Conservation (phyloP, 495 filamentous ascomycete species). For the Chaetomium fimeti region DNA sequence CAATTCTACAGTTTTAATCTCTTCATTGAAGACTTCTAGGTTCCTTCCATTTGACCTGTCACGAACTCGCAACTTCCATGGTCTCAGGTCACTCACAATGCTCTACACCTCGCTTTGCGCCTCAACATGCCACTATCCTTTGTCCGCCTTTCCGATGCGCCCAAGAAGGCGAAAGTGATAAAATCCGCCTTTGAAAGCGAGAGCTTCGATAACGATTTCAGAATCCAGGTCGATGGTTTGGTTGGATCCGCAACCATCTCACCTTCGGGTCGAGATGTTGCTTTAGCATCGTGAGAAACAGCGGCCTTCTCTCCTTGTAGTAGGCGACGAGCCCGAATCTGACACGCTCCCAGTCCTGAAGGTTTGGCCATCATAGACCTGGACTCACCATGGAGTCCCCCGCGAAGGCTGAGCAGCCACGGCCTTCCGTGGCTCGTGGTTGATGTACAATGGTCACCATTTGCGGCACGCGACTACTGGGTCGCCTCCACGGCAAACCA, state of each 20-base stretch:
- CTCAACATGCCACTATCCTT: slow-evolving; percentile 45
- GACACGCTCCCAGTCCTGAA: slow-evolving; percentile 53
- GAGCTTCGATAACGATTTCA: slow-evolving; percentile 81
- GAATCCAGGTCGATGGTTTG: slow-evolving; percentile 72
- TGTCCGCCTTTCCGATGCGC: slow-evolving; percentile 39
- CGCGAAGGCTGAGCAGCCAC: slow-evolving; percentile 76
- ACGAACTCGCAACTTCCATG: not conserved
- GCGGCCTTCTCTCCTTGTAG: not conserved
- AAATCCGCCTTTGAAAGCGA: slow-evolving; percentile 78
- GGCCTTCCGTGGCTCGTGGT: slow-evolving; percentile 92
- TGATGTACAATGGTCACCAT: slow-evolving; percentile 98
- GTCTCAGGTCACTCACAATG: slow-evolving; percentile 15
- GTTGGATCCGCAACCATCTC: slow-evolving; percentile 73
- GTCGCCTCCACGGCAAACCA: slow-evolving; percentile 92
- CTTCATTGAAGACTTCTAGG: not conserved
- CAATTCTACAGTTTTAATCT: not conserved
- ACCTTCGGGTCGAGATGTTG: slow-evolving; percentile 87
- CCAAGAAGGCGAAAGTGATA: slow-evolving; percentile 50
- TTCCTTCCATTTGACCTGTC: not conserved
- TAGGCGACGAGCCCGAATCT: slow-evolving; percentile 3
- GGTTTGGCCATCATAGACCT: slow-evolving; percentile 92
- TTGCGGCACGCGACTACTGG: slow-evolving; percentile 85
- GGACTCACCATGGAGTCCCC: slow-evolving; percentile 85
- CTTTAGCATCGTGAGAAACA: slow-evolving; percentile 72
- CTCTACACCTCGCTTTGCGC: not conserved